Base-by-base conservation (phyloP, 2,329 filamentous ascomycete genomes). In the Penicillium frequentans region DNA sequence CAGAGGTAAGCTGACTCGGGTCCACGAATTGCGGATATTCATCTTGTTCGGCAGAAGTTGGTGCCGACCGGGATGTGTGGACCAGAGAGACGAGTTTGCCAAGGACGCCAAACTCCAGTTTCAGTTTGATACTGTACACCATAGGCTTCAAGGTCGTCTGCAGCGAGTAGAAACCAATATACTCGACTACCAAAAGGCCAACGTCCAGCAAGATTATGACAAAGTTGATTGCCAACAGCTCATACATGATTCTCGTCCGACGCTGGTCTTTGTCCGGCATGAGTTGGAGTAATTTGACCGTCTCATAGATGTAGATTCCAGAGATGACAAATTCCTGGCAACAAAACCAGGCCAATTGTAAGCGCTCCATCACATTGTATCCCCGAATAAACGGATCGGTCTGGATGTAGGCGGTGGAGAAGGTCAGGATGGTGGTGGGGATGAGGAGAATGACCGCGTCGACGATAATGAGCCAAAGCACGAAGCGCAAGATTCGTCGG, bases 401-500 rank as follows among this genome's bases (percentile, higher is more conserved):
- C 23, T 56, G 47, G 29, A 68, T 31, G 23, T 70, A 73, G 23
- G 69, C 62, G 50, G 31, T 72, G 59, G 65, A 82, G 57, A 79
- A 85, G 6, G 81, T 81, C 23, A 87, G 72, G 3, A 86, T 77
- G 1, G 80, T 82, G 2, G 82, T 82, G 0, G 81, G 77, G 0
- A 82, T 71, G 58, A 86, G 79, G 24, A 85, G 72, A 24, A 85
- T 60, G 43, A 85, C 51, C 5, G 75, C 78, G 62, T 86, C 78
- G 64, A 81, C 64, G 47, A 86, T 78, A 58, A 88, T 87, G 77
- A 87, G 83, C 59, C 70, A 78, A 0, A 86, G 75, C 0, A 84
- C 78, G 42, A 75, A 74, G 21, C 77, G 78, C 3, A 87, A 71
- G 2, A 82, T 66, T 0, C 65, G 70, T 5, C 71, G 73, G 45